phyloP scores from a whole-genome alignment of 1,284 basidiomycete genomes.

The Ustilago esculenta region DNA sequence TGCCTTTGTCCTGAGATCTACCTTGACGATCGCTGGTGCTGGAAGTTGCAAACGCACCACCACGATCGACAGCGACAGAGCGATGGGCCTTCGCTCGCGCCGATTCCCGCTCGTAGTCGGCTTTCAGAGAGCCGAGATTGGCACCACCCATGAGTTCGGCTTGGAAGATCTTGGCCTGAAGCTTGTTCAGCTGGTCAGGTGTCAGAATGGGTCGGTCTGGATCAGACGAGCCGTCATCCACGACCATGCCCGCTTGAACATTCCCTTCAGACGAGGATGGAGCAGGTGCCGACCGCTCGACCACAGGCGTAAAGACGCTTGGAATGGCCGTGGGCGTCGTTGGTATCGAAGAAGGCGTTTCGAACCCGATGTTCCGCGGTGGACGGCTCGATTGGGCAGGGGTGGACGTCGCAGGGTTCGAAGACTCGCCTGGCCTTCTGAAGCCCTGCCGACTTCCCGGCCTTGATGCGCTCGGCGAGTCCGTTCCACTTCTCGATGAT shows the following conservation, averaged over 20 bases:
- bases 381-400: slow-evolving; percentile 10
- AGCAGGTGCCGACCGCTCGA: slow-evolving; percentile 6
- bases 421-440: slow-evolving; percentile 50
- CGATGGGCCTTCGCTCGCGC: slow-evolving; percentile 68
- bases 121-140: slow-evolving; percentile 79
- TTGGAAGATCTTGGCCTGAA: slow-evolving; percentile 90
- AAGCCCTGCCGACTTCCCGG: slow-evolving; percentile 47
- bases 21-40: background rate
- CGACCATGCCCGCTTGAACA: slow-evolving; percentile 8
- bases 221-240: slow-evolving; percentile 18
- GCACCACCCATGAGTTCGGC: slow-evolving; percentile 82
- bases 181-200: slow-evolving; percentile 79
- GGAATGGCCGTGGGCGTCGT: slow-evolving; percentile 48
- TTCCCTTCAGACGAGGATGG: background rate
- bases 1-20: background rate
- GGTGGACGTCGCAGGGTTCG: slow-evolving; percentile 29
- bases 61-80: slow-evolving; percentile 61
- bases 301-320: slow-evolving; percentile 44
- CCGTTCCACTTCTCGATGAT: slow-evolving; percentile 5
- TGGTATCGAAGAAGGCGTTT: slow-evolving; percentile 35
- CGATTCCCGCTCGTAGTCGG: slow-evolving; percentile 79
- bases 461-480: slow-evolving; percentile 13
- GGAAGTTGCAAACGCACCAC: slow-evolving; percentile 32
- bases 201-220: slow-evolving; percentile 60
- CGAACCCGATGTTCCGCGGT: slow-evolving; percentile 38